Base-by-base conservation (phyloP, 305 asterid species). In the Monarda citriodora region DNA sequence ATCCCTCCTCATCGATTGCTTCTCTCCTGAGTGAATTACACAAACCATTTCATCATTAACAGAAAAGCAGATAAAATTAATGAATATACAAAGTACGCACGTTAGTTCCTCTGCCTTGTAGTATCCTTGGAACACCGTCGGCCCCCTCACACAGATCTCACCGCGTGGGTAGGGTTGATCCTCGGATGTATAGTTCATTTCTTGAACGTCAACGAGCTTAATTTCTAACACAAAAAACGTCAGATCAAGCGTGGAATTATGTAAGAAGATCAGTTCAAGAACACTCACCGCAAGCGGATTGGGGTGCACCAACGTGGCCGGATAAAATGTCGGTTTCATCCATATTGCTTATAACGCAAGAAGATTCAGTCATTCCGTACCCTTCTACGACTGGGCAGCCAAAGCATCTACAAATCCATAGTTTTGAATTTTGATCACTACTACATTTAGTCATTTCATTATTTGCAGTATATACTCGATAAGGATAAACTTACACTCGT, bases 101-200 rank as follows among this genome's bases (percentile, higher is more conserved):
- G 94, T 88, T 41, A 79, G 85, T 12, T 31, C 72, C 56, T 88
- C 81, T 41, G 82, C 89, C 68, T 85, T 88, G 34, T 82, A 88
- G 75, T 88, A 88, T 78, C 96, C 96, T 62, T 60, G 75, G 74
- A 88, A 85, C 47, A 88, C 79, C 16, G 72, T 82, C 23, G 94
- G 94, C 25, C 96, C 94, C 67, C 96, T 77, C 5, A 85, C 77
- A 23, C 94, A 88, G 63, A 88, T 83, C 82, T 88, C 96, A 25
- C 96, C 96, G 13, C 86, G 91, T 0, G 91, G 95, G 75, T 77
- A 68, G 3, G 95, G 96, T 61, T 74, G 72, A 76, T 88, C 94
- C 38, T 70, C 75, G 9, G 77, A 74, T 18, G 84, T 79, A 53
- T 87, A 84, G 66, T 79, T 88, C 96, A 88, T 85, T 58, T 85